phyloP scores from a whole-genome alignment of 208 protist species.

The Trypanosoma platydactyli region DNA sequence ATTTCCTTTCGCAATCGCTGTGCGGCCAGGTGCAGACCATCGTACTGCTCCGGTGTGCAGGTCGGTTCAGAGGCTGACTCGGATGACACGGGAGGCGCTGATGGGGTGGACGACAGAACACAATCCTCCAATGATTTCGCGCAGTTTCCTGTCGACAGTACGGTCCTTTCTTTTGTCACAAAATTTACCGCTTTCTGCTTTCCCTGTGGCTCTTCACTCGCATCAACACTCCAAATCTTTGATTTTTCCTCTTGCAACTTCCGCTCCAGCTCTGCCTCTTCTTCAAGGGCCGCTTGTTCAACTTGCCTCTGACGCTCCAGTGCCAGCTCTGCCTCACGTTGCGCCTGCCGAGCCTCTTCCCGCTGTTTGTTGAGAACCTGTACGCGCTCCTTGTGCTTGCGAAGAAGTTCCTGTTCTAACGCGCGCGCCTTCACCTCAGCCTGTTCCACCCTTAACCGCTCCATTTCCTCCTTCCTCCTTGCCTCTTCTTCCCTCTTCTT shows the following conservation, averaged over 20 bases:
- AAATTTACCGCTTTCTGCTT: background rate
- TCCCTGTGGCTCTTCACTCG: background rate
- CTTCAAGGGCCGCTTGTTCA: conserved; percentile 57
- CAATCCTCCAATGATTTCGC: background rate
- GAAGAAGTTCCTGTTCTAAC: conserved; percentile 44
- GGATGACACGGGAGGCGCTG: background rate
- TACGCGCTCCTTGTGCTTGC: conserved; percentile 54
- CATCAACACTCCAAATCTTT: conserved; percentile 25
- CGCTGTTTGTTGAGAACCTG: conserved; percentile 56
- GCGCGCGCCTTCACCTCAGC: conserved; percentile 55
- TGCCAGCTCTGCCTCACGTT: conserved; percentile 60
- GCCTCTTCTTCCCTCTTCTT: conserved; percentile 7
- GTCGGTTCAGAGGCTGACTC: background rate
- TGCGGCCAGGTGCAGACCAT: conserved; percentile 81
- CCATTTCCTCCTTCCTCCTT: conserved; percentile 23
- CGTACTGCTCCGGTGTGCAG: conserved; percentile 91
- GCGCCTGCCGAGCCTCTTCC: conserved; percentile 57
- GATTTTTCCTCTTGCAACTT: conserved; percentile 61
- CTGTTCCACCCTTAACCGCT: conserved; percentile 27
- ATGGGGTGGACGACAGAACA: background rate
- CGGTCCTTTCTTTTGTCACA: background rate
- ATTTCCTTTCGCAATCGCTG: conserved; percentile 83
- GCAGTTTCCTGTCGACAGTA: background rate
- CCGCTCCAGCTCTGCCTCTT: conserved; percentile 63
- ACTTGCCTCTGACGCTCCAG: conserved; percentile 56